Percentiles rank a stretch among this genome's conserved stretches.
These are phyloP conservation scores for Xylaria sp. DNA, from an alignment of 2,329 filamentous ascomycete genomes.

Conservation along the genomic window DNA sequence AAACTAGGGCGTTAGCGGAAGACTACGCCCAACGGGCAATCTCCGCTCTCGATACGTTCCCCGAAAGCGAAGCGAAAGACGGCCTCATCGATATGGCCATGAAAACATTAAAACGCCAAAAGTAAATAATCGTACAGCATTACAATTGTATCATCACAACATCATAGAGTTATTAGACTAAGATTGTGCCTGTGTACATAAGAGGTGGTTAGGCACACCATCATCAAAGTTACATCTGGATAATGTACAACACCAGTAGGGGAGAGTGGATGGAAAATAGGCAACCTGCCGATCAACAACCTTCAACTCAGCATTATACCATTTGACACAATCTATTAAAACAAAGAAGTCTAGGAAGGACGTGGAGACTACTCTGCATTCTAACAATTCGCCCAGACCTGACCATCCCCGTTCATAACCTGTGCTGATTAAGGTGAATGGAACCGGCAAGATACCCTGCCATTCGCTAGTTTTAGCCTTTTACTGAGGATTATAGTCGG, in stretches of 20 bases:
- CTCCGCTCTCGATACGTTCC: constrained; percentile 82
- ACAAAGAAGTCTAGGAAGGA: constrained; percentile 12
- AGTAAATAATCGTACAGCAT: constrained; percentile 61
- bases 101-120: constrained; percentile 89
- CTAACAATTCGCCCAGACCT: not conserved
- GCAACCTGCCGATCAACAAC: constrained; percentile 11
- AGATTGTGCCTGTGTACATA: constrained; percentile 34
- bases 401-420: not conserved
- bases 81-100: constrained; percentile 93
- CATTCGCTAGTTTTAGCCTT: not conserved
- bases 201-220: constrained; percentile 24
- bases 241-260: constrained; percentile 28
- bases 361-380: not conserved
- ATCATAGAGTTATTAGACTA: constrained; percentile 37
- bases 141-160: constrained; percentile 35
- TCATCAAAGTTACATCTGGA: constrained; percentile 25
- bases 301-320: constrained; percentile 30
- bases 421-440: not conserved
- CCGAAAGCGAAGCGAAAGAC: constrained; percentile 92
- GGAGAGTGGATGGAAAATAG: constrained; percentile 16
- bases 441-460: not conserved
- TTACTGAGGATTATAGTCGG: constrained; percentile 33
- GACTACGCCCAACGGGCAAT: constrained; percentile 92
- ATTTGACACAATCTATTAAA: constrained; percentile 15
- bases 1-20: constrained; percentile 89